Conservation (phyloP, 257 asterid species). For the Linderniella brevidens region DNA sequence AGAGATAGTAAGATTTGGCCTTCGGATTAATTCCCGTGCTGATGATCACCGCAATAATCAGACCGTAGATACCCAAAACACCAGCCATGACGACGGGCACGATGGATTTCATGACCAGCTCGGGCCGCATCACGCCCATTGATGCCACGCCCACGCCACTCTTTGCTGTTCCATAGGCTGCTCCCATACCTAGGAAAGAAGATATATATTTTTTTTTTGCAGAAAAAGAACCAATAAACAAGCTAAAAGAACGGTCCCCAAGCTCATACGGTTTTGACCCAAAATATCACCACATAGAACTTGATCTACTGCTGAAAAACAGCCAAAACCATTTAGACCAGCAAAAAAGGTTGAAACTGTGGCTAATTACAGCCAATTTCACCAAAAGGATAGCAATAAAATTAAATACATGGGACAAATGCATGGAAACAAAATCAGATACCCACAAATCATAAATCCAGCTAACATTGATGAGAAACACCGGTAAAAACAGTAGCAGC, state of each 20-base stretch:
- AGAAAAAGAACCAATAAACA: slow-evolving; percentile 5
- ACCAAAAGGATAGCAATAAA: neutral
- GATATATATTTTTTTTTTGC: too few relatives aligned
- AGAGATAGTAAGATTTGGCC: slow-evolving; percentile 66
- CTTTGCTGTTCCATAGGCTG: slow-evolving; percentile 82
- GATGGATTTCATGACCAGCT: slow-evolving; percentile 78
- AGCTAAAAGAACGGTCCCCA: too few relatives aligned
- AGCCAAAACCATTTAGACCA: slow-evolving; percentile 7
- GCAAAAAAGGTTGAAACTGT: neutral
- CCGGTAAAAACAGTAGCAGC: neutral
- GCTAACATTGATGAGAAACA: neutral
- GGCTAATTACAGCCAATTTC: too few relatives aligned
- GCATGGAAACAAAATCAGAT: neutral
- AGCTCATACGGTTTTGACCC: too few relatives aligned
- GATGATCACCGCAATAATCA: slow-evolving; percentile 77
- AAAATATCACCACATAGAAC: too few relatives aligned
- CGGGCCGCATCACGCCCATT: slow-evolving; percentile 91
- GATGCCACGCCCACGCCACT: slow-evolving; percentile 91
- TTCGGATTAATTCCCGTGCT: slow-evolving; percentile 85
- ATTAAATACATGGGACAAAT: neutral
- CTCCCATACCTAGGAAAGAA: slow-evolving; percentile 58
- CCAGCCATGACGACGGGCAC: slow-evolving; percentile 98
- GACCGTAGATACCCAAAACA: slow-evolving; percentile 77
- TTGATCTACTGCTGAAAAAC: neutral
- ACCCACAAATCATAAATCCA: neutral